Evolutionary conservation across 1,139 yeast species (phyloP).

Genomic region (Scheffersomyces segobiensis): DNA sequence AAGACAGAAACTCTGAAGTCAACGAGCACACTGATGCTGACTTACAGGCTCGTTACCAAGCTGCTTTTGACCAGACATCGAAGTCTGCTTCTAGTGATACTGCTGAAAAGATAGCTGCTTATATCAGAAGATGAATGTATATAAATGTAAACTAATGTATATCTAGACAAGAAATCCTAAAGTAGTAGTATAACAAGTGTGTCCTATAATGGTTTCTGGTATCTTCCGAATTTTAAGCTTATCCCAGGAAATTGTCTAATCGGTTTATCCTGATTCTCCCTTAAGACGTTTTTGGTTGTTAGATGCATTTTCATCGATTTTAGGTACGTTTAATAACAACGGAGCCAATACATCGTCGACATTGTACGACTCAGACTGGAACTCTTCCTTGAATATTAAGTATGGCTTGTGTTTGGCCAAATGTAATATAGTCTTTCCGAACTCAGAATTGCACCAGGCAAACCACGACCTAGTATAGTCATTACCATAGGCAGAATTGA

Average conservation of each 20-base stretch:
- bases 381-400: slow-evolving; percentile 57
- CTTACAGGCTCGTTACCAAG: slow-evolving; percentile 69
- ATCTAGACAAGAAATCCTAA: background rate
- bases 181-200: background rate
- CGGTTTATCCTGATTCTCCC: background rate
- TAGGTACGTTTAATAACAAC: background rate
- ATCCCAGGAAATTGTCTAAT: background rate
- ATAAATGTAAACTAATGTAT: background rate
- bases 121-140: slow-evolving; percentile 37
- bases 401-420: slow-evolving; percentile 75
- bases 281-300: background rate
- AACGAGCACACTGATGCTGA: slow-evolving; percentile 49
- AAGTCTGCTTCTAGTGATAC: slow-evolving; percentile 63
- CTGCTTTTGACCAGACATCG: slow-evolving; percentile 66
- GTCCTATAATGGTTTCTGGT: background rate
- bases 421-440: slow-evolving; percentile 79
- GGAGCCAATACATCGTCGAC: slow-evolving; percentile 24
- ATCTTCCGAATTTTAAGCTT: background rate
- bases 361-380: slow-evolving; percentile 24
- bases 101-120: slow-evolving; percentile 70
- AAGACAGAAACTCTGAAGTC: slow-evolving; percentile 65
- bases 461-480: slow-evolving; percentile 80
- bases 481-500: slow-evolving; percentile 49
- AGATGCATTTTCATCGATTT: background rate
- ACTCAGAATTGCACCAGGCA: slow-evolving; percentile 93